Percentiles rank a stretch among this genome's conserved stretches.
Conservation (phyloP, 495 filamentous ascomycete species). For the Neurospora sp. region DNA sequence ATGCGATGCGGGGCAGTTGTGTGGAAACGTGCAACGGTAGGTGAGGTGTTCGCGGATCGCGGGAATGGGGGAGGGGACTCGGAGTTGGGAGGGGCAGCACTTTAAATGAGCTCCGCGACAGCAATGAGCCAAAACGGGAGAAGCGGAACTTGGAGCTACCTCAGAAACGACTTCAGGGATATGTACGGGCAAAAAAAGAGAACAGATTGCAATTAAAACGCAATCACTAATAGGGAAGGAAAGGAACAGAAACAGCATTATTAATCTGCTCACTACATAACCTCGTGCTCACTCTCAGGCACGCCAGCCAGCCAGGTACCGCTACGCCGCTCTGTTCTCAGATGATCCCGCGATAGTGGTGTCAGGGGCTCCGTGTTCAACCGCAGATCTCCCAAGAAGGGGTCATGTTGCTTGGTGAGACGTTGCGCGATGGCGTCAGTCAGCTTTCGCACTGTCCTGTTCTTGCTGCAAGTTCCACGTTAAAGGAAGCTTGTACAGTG, state of each 20-base stretch:
- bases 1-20: background rate
- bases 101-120: background rate
- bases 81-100: background rate
- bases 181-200: background rate
- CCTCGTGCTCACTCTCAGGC: background rate
- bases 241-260: background rate
- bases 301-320: background rate
- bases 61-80: background rate
- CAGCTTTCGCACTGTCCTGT: background rate
- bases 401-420: background rate
- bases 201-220: background rate
- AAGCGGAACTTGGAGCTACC: background rate
- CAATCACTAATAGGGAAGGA: background rate
- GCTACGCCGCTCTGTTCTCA: background rate
- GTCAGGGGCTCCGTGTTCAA: background rate
- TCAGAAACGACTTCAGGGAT: background rate
- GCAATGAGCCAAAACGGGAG: background rate
- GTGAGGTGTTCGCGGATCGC: background rate
- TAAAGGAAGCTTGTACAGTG: background rate
- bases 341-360: background rate
- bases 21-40: background rate
- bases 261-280: conserved; percentile 4
- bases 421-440: background rate
- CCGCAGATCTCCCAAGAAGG: background rate
- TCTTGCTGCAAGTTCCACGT: background rate